phyloP scores from a whole-genome alignment of 139 green algal species.

The Chlamydomonas sp. region DNA sequence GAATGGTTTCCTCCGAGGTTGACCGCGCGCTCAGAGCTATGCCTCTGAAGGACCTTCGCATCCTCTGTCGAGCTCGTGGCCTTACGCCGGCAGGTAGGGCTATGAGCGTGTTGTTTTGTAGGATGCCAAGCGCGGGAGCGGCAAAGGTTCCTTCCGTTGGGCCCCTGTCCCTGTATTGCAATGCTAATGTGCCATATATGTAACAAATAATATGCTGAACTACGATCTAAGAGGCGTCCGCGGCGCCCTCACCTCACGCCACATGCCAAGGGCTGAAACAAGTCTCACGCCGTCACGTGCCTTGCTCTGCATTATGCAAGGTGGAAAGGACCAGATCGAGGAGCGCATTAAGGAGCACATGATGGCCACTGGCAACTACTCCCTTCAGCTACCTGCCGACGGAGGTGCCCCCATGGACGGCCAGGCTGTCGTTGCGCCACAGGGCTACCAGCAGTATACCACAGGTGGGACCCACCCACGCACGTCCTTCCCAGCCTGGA shows the following conservation, averaged over 20 bases:
- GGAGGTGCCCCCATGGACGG: not conserved
- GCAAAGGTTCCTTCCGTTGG: no score
- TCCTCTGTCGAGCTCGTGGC: not conserved
- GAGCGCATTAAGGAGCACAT: conserved; percentile 34
- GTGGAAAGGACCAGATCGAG: conserved; percentile 1
- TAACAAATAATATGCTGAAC: not conserved
- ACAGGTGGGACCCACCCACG: not conserved
- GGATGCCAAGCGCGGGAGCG: no score
- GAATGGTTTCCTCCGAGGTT: not conserved
- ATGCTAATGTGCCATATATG: not conserved
- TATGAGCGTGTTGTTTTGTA: no score
- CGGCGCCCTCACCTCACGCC: not conserved
- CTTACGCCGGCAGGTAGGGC: not conserved
- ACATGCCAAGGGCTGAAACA: not conserved
- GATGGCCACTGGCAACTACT: conserved; percentile 29
- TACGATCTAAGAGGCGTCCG: not conserved
- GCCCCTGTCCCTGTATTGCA: not conserved
- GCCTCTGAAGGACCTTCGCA: not conserved
- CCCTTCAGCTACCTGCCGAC: not conserved
- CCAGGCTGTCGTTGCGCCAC: not conserved
- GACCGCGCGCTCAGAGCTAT: not conserved
- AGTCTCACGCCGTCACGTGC: not conserved
- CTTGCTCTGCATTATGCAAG: not conserved
- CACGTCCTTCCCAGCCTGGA: no score
- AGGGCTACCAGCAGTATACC: conserved; percentile 30